Conservation (phyloP, 1,284 basidiomycete species). For the Malassezia brasiliensis region DNA sequence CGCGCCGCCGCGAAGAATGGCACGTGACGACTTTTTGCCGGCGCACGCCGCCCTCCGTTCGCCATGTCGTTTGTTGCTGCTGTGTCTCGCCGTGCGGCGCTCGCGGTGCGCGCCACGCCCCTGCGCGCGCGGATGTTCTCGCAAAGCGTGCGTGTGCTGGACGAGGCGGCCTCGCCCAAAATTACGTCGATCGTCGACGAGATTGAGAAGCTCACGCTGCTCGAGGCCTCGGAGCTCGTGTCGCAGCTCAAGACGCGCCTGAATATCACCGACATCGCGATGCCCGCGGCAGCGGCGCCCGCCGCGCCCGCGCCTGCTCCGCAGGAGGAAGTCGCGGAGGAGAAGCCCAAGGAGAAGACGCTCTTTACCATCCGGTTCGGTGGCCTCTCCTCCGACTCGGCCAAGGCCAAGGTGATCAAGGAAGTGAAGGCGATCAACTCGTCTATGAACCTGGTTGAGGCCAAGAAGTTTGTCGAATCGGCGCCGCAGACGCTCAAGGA, state of each 20-base stretch:
- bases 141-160: constrained; percentile 1
- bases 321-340: constrained; percentile 54
- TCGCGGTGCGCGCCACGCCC: constrained; percentile 1
- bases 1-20: not conserved
- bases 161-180: constrained; percentile 52
- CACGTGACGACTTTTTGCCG: constrained; percentile 9
- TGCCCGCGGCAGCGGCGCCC: constrained; percentile 65
- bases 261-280: constrained; percentile 95
- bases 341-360: constrained; percentile 98
- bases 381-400: constrained; percentile 40
- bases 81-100: constrained; percentile 12
- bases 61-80: constrained; percentile 5
- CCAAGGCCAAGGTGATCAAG: constrained; percentile 87
- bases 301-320: constrained; percentile 51
- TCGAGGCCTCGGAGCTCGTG: constrained; percentile 96
- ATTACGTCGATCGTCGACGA: constrained; percentile 81
- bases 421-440: constrained; percentile 72
- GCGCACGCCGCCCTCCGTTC: not conserved
- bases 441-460: constrained; percentile 53
- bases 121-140: constrained; percentile 9
- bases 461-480: constrained; percentile 98
- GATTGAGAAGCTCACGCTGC: constrained; percentile 76
- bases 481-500: constrained; percentile 90
- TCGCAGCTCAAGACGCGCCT: constrained; percentile 80
- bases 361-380: constrained; percentile 74